Evolutionary conservation across 2,329 filamentous ascomycete species (phyloP), one percentile per base, ranked within the genome.

Genomic region (Fusarium dimerum): DNA sequence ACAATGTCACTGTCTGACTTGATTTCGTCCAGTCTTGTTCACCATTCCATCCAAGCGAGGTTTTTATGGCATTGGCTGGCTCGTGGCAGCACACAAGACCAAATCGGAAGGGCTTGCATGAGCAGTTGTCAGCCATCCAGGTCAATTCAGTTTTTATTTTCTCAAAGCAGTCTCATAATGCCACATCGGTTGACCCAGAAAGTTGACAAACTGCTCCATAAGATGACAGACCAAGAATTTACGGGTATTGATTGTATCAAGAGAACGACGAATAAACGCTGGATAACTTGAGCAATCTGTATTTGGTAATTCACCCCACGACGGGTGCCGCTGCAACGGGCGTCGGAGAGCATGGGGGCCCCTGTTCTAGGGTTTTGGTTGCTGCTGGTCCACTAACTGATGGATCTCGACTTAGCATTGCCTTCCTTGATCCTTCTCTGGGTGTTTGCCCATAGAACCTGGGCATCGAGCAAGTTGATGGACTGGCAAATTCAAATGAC

Each of bases 281-380:
- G 20, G 7, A 26, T 5, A 5, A 26, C 20, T 26, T 7, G 20
- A 26, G 5, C 39, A 47, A 45, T 52, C 52, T 60, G 30, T 38
- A 53, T 52, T 48, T 50, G 56, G 50, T 50, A 54, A 59, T 61
- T 45, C 16, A 63, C 59, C 60, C 61, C 61, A 61, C 59, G 57
- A 59, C 38, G 58, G 48, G 38, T 57, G 52, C 50, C 49, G 32
- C 41, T 57, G 43, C 48, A 59, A 55, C 57, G 61, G 59, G 59
- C 60, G 61, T 55, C 63, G 43, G 39, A 40, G 50, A 42, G 41
- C 43, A 39, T 9, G n/a, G 6, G 40, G 38, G 40, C 20, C 41
- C 40, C 45, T 44, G 45, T 40, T 55, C 54, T 47, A 43, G 44
- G 40, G 17, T 52, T 50, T 40, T 42, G 7, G 17, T 43, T 17